Evolutionary conservation across 2,329 filamentous ascomycete species (phyloP).

Genomic region (Eurotiales sp.): DNA sequence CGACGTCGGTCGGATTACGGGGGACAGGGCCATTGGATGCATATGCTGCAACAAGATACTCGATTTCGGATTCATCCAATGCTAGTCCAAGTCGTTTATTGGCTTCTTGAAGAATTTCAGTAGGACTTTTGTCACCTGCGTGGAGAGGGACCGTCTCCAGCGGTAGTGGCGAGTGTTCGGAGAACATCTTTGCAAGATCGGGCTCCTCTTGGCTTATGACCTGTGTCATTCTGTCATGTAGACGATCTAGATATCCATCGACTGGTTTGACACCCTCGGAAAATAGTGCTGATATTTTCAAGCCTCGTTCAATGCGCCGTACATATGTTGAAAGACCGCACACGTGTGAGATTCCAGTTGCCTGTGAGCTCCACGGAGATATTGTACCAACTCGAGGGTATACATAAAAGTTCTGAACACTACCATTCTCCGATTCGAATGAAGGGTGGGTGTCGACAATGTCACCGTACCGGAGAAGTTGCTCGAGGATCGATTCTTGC

Average conservation of each 20-base stretch:
- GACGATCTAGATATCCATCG: slow-evolving; percentile 58
- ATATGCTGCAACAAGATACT: slow-evolving; percentile 87
- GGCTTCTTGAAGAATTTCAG: slow-evolving; percentile 72
- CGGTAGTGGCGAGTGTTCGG: slow-evolving; percentile 60
- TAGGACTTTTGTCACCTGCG: slow-evolving; percentile 59
- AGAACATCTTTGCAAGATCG: slow-evolving; percentile 72
- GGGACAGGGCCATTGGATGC: slow-evolving; percentile 57
- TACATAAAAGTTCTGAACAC: slow-evolving; percentile 64
- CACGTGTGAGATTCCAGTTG: slow-evolving; percentile 87
- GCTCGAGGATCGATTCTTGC: slow-evolving; percentile 52
- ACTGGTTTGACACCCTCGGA: slow-evolving; percentile 55
- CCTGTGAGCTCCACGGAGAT: slow-evolving; percentile 96
- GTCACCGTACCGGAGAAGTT: slow-evolving; percentile 60
- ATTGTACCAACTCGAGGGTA: slow-evolving; percentile 75
- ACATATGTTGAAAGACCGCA: slow-evolving; percentile 72
- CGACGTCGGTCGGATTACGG: slow-evolving; percentile 75
- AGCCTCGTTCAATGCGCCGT: slow-evolving; percentile 80
- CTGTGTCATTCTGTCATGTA: slow-evolving; percentile 97
- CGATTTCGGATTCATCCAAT: slow-evolving; percentile 82
- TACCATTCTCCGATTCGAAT: slow-evolving; percentile 46
- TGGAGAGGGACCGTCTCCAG: slow-evolving; percentile 75
- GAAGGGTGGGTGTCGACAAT: slow-evolving; percentile 45
- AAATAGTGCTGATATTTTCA: slow-evolving; percentile 64
- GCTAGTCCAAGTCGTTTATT: slow-evolving; percentile 82
- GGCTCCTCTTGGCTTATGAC: slow-evolving; percentile 65